Conservation (phyloP, 1,284 basidiomycete species). For the Naganishia liquefaciens region DNA sequence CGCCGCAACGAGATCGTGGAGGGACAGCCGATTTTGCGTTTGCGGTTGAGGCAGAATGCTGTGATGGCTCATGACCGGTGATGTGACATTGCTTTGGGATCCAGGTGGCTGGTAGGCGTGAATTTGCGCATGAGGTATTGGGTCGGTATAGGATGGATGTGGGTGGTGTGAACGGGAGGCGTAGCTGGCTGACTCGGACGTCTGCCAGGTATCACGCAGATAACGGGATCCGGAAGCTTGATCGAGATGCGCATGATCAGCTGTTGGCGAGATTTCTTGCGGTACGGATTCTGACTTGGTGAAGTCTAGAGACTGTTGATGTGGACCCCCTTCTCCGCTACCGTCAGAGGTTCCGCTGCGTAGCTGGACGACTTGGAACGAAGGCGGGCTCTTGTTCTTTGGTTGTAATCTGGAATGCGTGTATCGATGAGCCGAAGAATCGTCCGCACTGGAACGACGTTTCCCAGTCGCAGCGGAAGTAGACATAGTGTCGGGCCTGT, state of each 20-base stretch:
- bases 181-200: not conserved
- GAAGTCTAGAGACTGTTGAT: not conserved
- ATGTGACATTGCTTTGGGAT: conserved; percentile 17
- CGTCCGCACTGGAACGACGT: conserved; percentile 13
- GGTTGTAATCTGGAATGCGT: conserved; percentile 19
- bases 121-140: conserved; percentile 15
- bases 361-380: conserved; percentile 20
- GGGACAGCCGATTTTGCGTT: conserved; percentile 17
- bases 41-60: conserved; percentile 1
- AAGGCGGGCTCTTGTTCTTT: conserved; percentile 25
- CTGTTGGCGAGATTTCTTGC: not conserved
- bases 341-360: not conserved
- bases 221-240: not conserved
- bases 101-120: conserved; percentile 4
- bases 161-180: not conserved
- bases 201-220: not conserved
- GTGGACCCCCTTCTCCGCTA: not conserved
- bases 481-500: not conserved
- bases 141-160: conserved; percentile 18
- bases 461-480: conserved; percentile 1
- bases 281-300: not conserved
- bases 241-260: not conserved
- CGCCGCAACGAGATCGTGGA: conserved; percentile 15
- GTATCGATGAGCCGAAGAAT: conserved; percentile 11
- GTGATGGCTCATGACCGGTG: conserved; percentile 7